These are phyloP conservation scores for Silene coronaria DNA, from an alignment of 179 eudicot genomes.

Conservation along the genomic window DNA sequence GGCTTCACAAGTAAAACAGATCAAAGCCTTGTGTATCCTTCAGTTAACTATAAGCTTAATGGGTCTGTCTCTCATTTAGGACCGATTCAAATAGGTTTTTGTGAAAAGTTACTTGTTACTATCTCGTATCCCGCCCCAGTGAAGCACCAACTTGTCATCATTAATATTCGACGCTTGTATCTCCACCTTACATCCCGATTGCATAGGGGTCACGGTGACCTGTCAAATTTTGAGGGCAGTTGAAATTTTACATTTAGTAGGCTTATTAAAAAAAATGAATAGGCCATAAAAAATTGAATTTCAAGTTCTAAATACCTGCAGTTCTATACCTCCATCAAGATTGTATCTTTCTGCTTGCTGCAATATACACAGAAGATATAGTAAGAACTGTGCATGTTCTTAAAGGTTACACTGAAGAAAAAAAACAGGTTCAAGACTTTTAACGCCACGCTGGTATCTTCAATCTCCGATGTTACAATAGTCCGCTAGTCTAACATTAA, in stretches of 20 bases:
- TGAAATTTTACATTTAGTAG: not conserved
- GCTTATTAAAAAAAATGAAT: not conserved
- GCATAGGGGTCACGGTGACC: conserved; percentile 58
- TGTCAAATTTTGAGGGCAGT: conserved; percentile 27
- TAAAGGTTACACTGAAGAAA: not conserved
- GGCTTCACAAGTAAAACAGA: not conserved
- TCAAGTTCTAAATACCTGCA: conserved; percentile 52
- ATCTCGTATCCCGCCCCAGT: conserved; percentile 75
- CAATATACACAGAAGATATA: conserved; percentile 19
- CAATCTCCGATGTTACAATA: not conserved
- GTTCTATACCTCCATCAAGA: conserved; percentile 66
- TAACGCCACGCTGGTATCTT: not conserved
- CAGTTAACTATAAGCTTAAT: not conserved
- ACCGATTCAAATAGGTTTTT: not conserved
- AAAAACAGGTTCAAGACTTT: not conserved
- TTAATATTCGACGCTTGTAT: conserved; percentile 51
- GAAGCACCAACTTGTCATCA: conserved; percentile 56
- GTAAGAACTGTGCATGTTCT: conserved; percentile 13
- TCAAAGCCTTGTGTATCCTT: not conserved
- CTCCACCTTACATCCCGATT: conserved; percentile 57
- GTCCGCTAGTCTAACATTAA: not conserved
- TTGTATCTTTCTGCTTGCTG: conserved; percentile 68
- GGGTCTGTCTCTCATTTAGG: not conserved
- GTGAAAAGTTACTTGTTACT: conserved; percentile 46
- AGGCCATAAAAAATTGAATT: conserved; percentile 1